A percentile compares a stretch with the other conserved stretches of the same genome.
phyloP scores from a whole-genome alignment of 129 eudicot species.

The Kitagawia praeruptora region DNA sequence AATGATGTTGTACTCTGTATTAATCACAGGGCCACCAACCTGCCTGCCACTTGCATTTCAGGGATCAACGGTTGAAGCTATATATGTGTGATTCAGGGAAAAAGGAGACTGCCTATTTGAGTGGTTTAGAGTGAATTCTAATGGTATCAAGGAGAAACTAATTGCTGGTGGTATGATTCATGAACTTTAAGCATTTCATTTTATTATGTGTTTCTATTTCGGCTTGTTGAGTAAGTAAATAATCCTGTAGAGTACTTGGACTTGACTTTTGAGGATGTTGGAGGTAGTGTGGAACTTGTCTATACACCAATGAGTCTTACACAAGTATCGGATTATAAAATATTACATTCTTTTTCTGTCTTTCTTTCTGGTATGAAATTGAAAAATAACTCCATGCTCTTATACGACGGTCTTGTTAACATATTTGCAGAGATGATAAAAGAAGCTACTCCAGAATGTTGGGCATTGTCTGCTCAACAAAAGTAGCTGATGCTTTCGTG shows the following conservation, averaged over 20 bases:
- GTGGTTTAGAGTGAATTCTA: slow-evolving; percentile 56
- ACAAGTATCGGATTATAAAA: no score
- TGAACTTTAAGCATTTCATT: not conserved
- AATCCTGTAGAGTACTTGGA: slow-evolving; percentile 52
- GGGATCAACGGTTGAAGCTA: no score
- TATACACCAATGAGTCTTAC: slow-evolving; percentile 91
- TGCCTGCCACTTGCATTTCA: no score
- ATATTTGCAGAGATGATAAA: not conserved
- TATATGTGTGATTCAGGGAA: no score
- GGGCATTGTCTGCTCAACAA: not conserved
- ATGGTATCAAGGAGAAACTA: slow-evolving; percentile 59
- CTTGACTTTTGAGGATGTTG: slow-evolving; percentile 65
- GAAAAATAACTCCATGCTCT: not conserved
- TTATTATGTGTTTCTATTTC: not conserved
- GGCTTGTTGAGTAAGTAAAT: not conserved
- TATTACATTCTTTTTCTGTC: not conserved
- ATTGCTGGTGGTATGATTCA: slow-evolving; percentile 44
- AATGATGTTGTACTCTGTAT: no score
- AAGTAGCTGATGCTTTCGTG: slow-evolving; percentile 3
- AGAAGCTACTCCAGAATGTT: not conserved
- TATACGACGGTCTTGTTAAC: not conserved
- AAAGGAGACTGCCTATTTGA: no score
- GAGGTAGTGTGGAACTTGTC: slow-evolving; percentile 54
- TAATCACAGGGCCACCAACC: no score
- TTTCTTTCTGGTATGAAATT: not conserved